These are phyloP conservation scores for Phytophthora meadii DNA, from an alignment of 352 stramenopile genomes.

Conservation along the genomic window DNA sequence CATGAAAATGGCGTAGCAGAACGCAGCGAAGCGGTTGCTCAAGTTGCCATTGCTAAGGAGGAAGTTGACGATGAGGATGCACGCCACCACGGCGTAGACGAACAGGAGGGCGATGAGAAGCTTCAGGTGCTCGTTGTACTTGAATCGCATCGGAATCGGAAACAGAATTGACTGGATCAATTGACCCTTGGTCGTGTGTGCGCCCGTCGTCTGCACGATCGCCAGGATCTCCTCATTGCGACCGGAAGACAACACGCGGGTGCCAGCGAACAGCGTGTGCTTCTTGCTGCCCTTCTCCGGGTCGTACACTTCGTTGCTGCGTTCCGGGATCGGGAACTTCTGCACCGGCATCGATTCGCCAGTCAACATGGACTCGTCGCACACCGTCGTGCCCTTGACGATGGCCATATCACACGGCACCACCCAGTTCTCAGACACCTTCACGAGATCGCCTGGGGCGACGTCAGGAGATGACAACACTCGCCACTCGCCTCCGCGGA, in stretches of 20 bases:
- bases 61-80: constrained; percentile 73
- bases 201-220: constrained; percentile 82
- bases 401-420: constrained; percentile 78
- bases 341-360: constrained; percentile 88
- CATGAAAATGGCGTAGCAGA: constrained; percentile 82
- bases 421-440: constrained; percentile 68
- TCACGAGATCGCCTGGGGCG: constrained; percentile 73
- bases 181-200: constrained; percentile 85
- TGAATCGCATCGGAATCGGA: constrained; percentile 87
- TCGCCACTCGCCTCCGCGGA: constrained; percentile 56
- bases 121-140: constrained; percentile 92
- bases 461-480: constrained; percentile 53
- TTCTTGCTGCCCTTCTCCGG: constrained; percentile 70
- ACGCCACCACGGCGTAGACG: constrained; percentile 68
- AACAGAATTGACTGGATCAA: constrained; percentile 88
- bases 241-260: constrained; percentile 73
- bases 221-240: constrained; percentile 70
- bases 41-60: constrained; percentile 60
- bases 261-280: constrained; percentile 90
- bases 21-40: constrained; percentile 43
- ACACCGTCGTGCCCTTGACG: constrained; percentile 69
- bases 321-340: constrained; percentile 73
- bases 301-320: constrained; percentile 62
- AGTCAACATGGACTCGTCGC: constrained; percentile 78
- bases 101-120: constrained; percentile 82